phyloP scores from a whole-genome alignment of 2,329 filamentous ascomycete species.

The Thelonectria olida region DNA sequence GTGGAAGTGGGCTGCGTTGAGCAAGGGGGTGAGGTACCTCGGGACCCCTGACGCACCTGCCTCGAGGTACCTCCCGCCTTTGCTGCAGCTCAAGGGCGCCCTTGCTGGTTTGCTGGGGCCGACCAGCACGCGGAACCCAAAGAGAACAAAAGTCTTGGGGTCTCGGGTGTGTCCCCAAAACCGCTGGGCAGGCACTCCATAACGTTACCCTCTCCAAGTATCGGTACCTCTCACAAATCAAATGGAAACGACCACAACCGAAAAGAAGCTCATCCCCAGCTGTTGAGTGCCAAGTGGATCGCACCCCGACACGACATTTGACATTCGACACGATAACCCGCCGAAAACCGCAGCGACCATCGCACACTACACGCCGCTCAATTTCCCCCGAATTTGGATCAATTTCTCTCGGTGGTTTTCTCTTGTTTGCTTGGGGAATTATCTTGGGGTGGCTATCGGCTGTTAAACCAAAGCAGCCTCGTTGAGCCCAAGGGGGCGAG shows the following conservation, averaged over 20 bases:
- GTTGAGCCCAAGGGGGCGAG: slow-evolving; percentile 19
- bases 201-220: slow-evolving; percentile 25
- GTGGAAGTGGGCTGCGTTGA: background rate
- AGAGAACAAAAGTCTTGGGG: slow-evolving; percentile 13
- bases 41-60: slow-evolving; percentile 6
- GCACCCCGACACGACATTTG: slow-evolving; percentile 32
- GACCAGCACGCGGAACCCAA: slow-evolving; percentile 17
- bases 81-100: background rate
- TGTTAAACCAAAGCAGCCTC: slow-evolving; percentile 14
- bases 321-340: slow-evolving; percentile 24
- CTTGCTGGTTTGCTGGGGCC: slow-evolving; percentile 7
- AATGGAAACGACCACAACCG: slow-evolving; percentile 8
- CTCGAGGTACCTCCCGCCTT: slow-evolving; percentile 2
- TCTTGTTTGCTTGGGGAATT: slow-evolving; percentile 20
- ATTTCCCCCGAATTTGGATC: slow-evolving; percentile 16
- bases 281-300: slow-evolving; percentile 41
- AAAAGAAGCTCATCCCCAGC: slow-evolving; percentile 27
- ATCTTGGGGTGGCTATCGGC: slow-evolving; percentile 8
- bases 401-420: slow-evolving; percentile 12
- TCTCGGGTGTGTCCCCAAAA: slow-evolving; percentile 32
- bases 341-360: slow-evolving; percentile 36
- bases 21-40: slow-evolving; percentile 8
- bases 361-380: slow-evolving; percentile 22
- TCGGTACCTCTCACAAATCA: slow-evolving; percentile 27
- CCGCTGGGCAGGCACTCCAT: slow-evolving; percentile 31